A percentile compares a stretch with the other conserved stretches of the same genome.
Conservation (phyloP, 257 asterid genomes). For the Solanum neorickii region DNA sequence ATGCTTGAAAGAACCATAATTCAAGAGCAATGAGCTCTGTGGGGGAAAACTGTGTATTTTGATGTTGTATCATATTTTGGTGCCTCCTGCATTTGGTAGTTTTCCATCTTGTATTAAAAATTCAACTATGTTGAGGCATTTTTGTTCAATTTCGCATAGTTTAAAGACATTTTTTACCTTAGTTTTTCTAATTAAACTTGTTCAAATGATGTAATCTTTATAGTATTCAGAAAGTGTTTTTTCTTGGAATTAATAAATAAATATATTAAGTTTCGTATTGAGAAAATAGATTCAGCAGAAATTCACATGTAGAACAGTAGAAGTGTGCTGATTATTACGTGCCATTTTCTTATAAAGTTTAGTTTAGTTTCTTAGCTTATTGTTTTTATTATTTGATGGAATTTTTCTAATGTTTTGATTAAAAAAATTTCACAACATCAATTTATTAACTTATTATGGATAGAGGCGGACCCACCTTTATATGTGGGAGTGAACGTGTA, state of each 20-base stretch:
- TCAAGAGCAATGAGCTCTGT: background rate
- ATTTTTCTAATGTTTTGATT: background rate
- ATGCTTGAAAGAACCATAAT: background rate
- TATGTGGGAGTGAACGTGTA: too few species aligned
- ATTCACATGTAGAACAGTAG: background rate
- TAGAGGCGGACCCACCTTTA: too few species aligned
- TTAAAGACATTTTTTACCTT: background rate
- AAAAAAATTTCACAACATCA: background rate
- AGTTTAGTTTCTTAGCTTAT: background rate
- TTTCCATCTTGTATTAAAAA: background rate
- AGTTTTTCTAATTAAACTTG: background rate
- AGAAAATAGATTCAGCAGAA: background rate
- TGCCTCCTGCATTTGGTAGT: background rate
- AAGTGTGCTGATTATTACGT: background rate
- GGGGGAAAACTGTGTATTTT: background rate
- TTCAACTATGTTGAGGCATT: background rate
- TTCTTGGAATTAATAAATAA: background rate
- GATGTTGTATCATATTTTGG: background rate
- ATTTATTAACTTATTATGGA: too few species aligned
- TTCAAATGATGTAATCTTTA: background rate
- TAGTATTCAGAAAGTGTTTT: background rate
- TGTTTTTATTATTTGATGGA: background rate
- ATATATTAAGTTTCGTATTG: background rate
- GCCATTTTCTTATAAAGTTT: background rate
- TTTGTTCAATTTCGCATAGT: background rate